phyloP scores from a whole-genome alignment of 2,329 filamentous ascomycete species.

The Cercospora zeae-maydis region DNA sequence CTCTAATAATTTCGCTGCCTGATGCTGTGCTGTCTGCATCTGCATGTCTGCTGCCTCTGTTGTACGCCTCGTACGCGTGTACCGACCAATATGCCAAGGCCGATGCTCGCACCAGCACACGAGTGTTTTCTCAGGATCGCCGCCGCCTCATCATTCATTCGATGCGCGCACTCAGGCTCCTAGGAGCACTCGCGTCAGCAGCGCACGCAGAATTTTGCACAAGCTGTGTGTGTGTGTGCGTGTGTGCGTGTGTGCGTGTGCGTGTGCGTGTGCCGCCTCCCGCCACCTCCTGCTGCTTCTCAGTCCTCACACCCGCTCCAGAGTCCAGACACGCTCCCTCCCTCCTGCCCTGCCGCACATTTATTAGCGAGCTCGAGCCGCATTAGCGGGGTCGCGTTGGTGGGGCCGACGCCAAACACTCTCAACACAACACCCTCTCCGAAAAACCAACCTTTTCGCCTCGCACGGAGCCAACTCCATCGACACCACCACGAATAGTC shows the following conservation, averaged over 20 bases:
- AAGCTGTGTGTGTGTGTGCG: background rate
- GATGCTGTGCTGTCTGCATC: background rate
- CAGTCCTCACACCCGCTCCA: background rate
- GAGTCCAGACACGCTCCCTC: background rate
- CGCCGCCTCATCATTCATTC: too few species aligned
- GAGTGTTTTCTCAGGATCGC: background rate
- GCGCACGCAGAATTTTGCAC: slow-evolving; percentile 13
- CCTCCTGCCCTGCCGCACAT: background rate
- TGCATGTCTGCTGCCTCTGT: background rate
- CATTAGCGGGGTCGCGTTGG: slow-evolving; percentile 11
- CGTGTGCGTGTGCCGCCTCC: slow-evolving; percentile 4
- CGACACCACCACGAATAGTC: background rate
- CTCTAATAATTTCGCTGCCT: slow-evolving; percentile 12
- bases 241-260: background rate
- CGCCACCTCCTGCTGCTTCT: background rate
- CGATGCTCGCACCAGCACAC: background rate
- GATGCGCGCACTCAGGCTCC: too few species aligned
- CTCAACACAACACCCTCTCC: background rate
- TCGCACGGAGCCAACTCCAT: background rate
- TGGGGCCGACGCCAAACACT: slow-evolving; percentile 1
- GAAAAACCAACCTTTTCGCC: background rate
- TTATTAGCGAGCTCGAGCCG: slow-evolving; percentile 10
- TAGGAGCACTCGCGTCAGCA: slow-evolving; percentile 1
- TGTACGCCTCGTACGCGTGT: slow-evolving; percentile 12
- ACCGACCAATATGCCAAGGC: slow-evolving; percentile 5